Percentiles rank a stretch among this genome's conserved stretches.
These are phyloP conservation scores for Spergularia bocconei DNA, from an alignment of 148 eudicot species.

Conservation along the genomic window DNA sequence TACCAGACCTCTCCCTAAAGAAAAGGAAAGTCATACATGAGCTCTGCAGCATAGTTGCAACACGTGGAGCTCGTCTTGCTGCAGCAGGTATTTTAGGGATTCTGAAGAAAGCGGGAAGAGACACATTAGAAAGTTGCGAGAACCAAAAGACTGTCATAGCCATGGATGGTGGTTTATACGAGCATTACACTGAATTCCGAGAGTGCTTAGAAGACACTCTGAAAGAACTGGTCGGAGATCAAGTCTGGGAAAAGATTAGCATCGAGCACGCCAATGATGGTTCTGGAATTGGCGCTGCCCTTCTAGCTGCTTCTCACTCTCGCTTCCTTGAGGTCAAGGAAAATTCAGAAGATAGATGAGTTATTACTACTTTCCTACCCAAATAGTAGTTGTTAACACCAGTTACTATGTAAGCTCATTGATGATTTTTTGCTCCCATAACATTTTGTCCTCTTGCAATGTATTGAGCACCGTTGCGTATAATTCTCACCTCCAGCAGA, in stretches of 20 bases:
- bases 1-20: conserved; percentile 52
- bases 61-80: conserved; percentile 76
- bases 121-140: conserved; percentile 33
- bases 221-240: conserved; percentile 53
- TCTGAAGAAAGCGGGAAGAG: conserved; percentile 63
- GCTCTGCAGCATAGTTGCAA: conserved; percentile 57
- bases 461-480: background rate
- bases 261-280: conserved; percentile 69
- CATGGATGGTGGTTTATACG: conserved; percentile 76
- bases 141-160: conserved; percentile 49
- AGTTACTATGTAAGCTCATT: conserved; percentile 1
- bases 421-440: conserved; percentile 12
- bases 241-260: conserved; percentile 32
- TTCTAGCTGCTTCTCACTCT: conserved; percentile 72
- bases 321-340: conserved; percentile 35
- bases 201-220: conserved; percentile 54
- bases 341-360: conserved; percentile 10
- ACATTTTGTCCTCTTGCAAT: background rate
- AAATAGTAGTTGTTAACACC: background rate
- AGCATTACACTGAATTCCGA: conserved; percentile 64
- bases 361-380: background rate
- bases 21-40: conserved; percentile 54
- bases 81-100: conserved; percentile 66
- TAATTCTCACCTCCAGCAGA: too few relatives aligned
- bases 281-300: conserved; percentile 78